phyloP scores from a whole-genome alignment of 768 basidiomycete species.

The Symmetrospora coprosmae region DNA sequence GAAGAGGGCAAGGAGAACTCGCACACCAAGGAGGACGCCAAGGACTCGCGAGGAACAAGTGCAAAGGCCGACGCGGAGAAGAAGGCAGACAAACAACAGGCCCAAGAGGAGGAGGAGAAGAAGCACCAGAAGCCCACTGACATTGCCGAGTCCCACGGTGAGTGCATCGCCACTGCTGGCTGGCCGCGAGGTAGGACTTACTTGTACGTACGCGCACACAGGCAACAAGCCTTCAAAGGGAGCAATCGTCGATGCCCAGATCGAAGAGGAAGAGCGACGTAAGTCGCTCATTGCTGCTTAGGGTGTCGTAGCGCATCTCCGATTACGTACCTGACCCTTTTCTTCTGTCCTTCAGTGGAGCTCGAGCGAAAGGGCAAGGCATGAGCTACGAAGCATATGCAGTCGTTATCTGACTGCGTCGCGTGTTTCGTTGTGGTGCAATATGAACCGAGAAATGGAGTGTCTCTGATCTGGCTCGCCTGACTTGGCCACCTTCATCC shows the following conservation, averaged over 20 bases:
- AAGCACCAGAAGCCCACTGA: background rate
- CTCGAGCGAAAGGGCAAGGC: slow-evolving; percentile 18
- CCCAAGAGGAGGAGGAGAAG: background rate
- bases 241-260: slow-evolving; percentile 16
- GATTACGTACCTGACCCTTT: too few relatives aligned
- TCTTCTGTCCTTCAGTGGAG: background rate
- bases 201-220: background rate
- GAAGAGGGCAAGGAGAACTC: slow-evolving; percentile 7
- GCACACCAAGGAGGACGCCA: background rate
- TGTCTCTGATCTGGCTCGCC: too few relatives aligned
- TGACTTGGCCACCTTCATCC: background rate
- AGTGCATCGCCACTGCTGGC: background rate
- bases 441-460: too few relatives aligned
- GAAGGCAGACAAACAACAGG: background rate
- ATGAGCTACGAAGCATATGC: background rate
- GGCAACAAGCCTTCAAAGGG: slow-evolving; percentile 14
- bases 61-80: slow-evolving; percentile 17
- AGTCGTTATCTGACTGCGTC: too few relatives aligned
- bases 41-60: background rate
- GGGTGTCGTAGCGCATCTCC: too few relatives aligned
- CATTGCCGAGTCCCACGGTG: slow-evolving; percentile 7
- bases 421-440: too few relatives aligned
- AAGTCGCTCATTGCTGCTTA: background rate
- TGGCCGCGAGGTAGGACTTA: too few relatives aligned
- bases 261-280: slow-evolving; percentile 1